phyloP scores from a whole-genome alignment of 2,329 filamentous ascomycete genomes.

The Fusarium chlamydosporum region DNA sequence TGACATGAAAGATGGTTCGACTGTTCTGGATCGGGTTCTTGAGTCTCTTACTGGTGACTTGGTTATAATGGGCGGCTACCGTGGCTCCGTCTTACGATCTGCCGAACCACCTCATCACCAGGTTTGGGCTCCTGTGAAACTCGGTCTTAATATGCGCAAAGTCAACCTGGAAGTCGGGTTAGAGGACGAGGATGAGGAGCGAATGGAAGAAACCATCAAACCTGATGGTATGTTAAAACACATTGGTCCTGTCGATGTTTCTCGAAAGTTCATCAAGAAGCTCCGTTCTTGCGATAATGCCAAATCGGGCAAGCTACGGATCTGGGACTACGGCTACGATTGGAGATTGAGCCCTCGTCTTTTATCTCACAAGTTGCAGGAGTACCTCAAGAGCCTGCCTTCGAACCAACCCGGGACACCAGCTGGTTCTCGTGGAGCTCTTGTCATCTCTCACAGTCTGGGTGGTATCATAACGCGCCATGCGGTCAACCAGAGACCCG shows the following conservation, averaged over 20 bases:
- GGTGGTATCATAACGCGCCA: conserved; percentile 91
- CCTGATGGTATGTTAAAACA: conserved; percentile 91
- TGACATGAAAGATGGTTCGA: conserved; percentile 44
- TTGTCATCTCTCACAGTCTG: conserved; percentile 87
- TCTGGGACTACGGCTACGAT: conserved; percentile 95
- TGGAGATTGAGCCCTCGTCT: conserved; percentile 89
- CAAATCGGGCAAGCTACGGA: conserved; percentile 76
- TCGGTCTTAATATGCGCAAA: conserved; percentile 90
- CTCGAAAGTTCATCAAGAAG: conserved; percentile 83
- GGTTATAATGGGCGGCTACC: conserved; percentile 90
- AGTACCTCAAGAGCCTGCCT: conserved; percentile 80
- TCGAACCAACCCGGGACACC: conserved; percentile 75
- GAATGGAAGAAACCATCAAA: conserved; percentile 85
- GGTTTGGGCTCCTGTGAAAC: conserved; percentile 93
- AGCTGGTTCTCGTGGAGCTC: conserved; percentile 74
- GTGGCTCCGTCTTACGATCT: conserved; percentile 89
- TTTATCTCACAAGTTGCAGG: conserved; percentile 77
- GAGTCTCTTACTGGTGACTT: conserved; percentile 84
- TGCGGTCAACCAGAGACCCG: conserved; percentile 85
- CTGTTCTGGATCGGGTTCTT: conserved; percentile 68
- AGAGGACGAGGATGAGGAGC: conserved; percentile 83
- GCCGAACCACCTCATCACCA: conserved; percentile 86
- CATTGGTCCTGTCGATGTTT: conserved; percentile 92
- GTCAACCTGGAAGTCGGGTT: conserved; percentile 91
- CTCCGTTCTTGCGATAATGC: conserved; percentile 81